Base-by-base conservation (phyloP, 2,329 filamentous ascomycete genomes). In the Aspergillus aculeatus region DNA sequence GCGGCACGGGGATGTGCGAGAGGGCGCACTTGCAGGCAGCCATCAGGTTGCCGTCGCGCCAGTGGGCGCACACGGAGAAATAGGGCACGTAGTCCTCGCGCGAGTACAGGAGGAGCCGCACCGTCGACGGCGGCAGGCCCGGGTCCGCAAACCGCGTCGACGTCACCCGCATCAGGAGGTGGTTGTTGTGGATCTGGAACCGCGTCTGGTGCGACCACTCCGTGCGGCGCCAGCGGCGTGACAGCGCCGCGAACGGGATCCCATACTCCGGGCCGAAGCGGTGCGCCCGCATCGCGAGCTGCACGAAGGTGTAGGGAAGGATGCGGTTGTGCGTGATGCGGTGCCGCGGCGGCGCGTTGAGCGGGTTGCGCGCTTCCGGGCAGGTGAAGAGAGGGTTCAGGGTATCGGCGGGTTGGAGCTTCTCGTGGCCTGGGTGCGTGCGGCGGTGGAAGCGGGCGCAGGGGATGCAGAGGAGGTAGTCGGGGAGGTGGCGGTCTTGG, bases 51-150 rank as follows among this genome's bases (percentile, higher is more conserved):
- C 85, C 85, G 62, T 87, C 83, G 19, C 81, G 78, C 85, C 85
- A 88, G 69, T 88, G 85, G 1, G 83, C 79, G 64, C 85, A 88
- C 1, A 81, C 82, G 11, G 83, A 85, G 72, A 88, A 88, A 69
- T 83, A 88, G 0, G 85, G 85, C 56, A 77, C 81, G 71, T 86
- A 87, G 66, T 87, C 84, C 54, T 84, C 82, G 59, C 83, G 80
- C 31, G 80, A 84, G 72, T 84, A 87, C 2, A 88, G 78, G 2
- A 88, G 76, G 57, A 85, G 75, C 2, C 85, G 81, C 64, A 83
- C 77, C 4, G 77, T 79, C 4, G 81, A 81, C 5, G 79, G 75
- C 0, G 84, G 82, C 26, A 86, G 76, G 2, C 76, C 81, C 0
- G 81, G 77, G 0, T 78, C 72, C 1, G 84, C 84, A 61, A 84